Percentiles rank a stretch among this genome's conserved stretches.
Evolutionary conservation across 805 yeast genomes (phyloP).

Genomic region (Pichia exigua): DNA sequence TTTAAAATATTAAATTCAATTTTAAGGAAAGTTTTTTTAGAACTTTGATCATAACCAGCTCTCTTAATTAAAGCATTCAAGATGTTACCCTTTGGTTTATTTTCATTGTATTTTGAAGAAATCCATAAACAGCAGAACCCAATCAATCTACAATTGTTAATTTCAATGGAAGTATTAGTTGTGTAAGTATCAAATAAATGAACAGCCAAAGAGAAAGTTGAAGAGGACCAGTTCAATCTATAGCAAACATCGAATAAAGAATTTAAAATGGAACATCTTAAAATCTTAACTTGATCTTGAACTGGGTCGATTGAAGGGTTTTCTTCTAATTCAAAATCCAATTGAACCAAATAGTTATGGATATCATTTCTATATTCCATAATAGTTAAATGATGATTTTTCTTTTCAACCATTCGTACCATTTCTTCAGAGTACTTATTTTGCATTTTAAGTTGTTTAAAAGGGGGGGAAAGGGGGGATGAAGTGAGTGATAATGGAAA

Average conservation of each 20-base stretch:
- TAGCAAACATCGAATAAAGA: constrained; percentile 26
- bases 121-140: constrained; percentile 42
- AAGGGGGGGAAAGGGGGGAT: neutral
- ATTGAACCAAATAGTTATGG: constrained; percentile 18
- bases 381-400: constrained; percentile 21
- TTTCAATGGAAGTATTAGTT: constrained; percentile 27
- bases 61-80: constrained; percentile 24
- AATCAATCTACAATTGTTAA: constrained; percentile 30
- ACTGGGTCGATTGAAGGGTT: constrained; percentile 21
- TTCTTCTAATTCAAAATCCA: constrained; percentile 26
- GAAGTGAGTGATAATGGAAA: neutral
- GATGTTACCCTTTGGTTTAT: constrained; percentile 43
- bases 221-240: constrained; percentile 24
- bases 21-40: constrained; percentile 36
- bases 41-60: constrained; percentile 23
- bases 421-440: constrained; percentile 6
- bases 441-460: neutral
- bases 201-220: constrained; percentile 32
- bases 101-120: constrained; percentile 38
- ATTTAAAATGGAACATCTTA: constrained; percentile 22
- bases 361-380: constrained; percentile 25
- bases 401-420: constrained; percentile 19
- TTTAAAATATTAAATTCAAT: constrained; percentile 64
- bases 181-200: constrained; percentile 34
- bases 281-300: constrained; percentile 11